Conservation (phyloP, 2,329 filamentous ascomycete species). For the Cryphonectria parasitica region DNA sequence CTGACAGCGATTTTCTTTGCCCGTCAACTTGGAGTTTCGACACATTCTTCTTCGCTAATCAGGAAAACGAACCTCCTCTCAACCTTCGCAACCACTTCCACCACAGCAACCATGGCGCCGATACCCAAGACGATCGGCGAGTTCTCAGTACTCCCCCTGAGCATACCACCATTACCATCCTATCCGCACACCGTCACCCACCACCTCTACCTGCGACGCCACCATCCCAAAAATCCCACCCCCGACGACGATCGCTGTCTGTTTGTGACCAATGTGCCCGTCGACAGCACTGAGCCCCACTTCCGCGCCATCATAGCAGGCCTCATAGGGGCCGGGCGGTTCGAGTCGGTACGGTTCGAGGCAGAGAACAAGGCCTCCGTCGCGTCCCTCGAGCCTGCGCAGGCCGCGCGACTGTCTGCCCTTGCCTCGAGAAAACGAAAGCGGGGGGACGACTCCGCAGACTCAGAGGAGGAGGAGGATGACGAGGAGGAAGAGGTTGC, state of each 20-base stretch:
- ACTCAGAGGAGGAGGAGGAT: conserved; percentile 52
- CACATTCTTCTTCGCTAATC: background rate
- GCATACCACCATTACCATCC: conserved; percentile 65
- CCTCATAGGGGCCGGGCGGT: conserved; percentile 75
- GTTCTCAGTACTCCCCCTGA: conserved; percentile 72
- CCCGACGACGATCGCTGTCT: conserved; percentile 76
- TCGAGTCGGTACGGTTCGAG: conserved; percentile 80
- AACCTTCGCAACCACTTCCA: conserved; percentile 12
- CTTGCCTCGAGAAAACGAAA: conserved; percentile 56
- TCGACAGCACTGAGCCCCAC: conserved; percentile 78
- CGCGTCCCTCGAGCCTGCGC: conserved; percentile 49
- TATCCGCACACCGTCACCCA: conserved; percentile 69
- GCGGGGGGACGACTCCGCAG: conserved; percentile 40
- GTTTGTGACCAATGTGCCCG: conserved; percentile 88
- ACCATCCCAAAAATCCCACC: conserved; percentile 78
- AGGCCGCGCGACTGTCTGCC: conserved; percentile 44
- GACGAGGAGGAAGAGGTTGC: conserved; percentile 63
- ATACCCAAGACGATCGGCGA: conserved; percentile 55
- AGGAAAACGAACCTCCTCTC: background rate
- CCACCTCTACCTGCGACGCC: conserved; percentile 84
- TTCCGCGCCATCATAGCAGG: conserved; percentile 75
- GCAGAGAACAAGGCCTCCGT: conserved; percentile 51
- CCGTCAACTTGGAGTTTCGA: background rate
- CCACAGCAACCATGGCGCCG: conserved; percentile 38
- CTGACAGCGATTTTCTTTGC: conserved; percentile 21